Evolutionary conservation across 371 early-diverging fungal species (phyloP).

Genomic region (Mucor lusitanicus): DNA sequence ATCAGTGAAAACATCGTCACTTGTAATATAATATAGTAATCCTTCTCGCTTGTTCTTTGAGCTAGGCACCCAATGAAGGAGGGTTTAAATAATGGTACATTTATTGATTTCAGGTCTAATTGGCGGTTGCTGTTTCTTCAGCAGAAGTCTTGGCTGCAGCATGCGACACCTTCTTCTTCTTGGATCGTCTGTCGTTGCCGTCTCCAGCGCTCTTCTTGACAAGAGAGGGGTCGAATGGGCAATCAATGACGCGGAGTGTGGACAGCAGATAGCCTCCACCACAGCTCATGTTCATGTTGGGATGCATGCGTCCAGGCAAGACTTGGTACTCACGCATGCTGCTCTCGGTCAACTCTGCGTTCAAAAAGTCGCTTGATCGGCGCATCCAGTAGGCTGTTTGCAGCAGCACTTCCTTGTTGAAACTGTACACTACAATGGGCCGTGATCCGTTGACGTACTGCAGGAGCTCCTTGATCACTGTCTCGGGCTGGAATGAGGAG

Average conservation of each 20-base stretch:
- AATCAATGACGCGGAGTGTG: constrained; percentile 66
- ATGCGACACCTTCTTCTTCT: constrained; percentile 16
- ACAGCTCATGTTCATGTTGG: constrained; percentile 88
- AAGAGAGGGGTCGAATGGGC: constrained; percentile 35
- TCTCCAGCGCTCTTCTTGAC: constrained; percentile 15
- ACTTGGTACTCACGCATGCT: constrained; percentile 92
- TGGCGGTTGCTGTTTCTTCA: not conserved
- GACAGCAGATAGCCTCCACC: constrained; percentile 85
- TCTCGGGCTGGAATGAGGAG: constrained; percentile 69
- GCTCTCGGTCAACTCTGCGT: constrained; percentile 84
- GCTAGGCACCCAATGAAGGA: not conserved
- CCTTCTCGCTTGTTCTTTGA: constrained; percentile 3
- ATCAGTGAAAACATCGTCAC: constrained; percentile 3
- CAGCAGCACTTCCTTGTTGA: constrained; percentile 80
- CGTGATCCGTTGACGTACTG: constrained; percentile 80
- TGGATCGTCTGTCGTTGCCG: constrained; percentile 17
- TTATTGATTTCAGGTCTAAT: not conserved
- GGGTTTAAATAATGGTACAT: not conserved
- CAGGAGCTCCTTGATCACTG: constrained; percentile 67
- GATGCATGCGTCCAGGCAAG: constrained; percentile 88
- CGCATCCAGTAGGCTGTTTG: constrained; percentile 75
- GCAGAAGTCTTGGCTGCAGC: not conserved
- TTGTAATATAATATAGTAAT: too few relatives aligned
- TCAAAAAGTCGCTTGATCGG: constrained; percentile 66
- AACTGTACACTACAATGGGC: constrained; percentile 84